Evolutionary conservation across 2,329 filamentous ascomycete genomes (phyloP), one percentile per base, ranked within the genome.

Genomic region (Diaporthe velutina): DNA sequence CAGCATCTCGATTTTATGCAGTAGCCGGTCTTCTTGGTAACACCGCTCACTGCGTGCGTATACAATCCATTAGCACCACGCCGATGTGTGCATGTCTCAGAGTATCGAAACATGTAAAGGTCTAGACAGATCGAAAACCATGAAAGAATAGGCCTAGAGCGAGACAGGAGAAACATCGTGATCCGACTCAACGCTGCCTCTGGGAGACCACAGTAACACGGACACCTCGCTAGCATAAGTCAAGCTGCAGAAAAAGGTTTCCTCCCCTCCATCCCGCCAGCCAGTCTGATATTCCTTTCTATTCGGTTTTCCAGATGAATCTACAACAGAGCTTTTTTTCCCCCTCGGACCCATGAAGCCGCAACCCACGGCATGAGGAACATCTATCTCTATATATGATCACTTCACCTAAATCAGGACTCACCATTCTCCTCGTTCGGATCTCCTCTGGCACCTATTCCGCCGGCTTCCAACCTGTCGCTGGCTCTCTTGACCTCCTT

Each of bases 401-500:
- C 1, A 4, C 0, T 19, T 9, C 6, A 4, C n/a, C 17, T 38
- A 8, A 17, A 1, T 70, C 64, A 75, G 42, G 57, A 40, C 2
- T 25, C 64, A n/a, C 40, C n/a, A 13, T 45, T 57, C 25, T 66
- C 68, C 12, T 57, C 58, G 2, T 50, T n/a, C 38, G 30, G 15
- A 38, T 35, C 75, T 30, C 28, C 48, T 4, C 67, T 48, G 17
- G 40, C 30, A 6, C 75, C 75, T 17, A 75, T 75, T 13, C 78
- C 79, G 8, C 78, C 84, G 9, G 84, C 82, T 79, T 95, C 93
- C 86, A 96, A 91, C 74, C 94, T 88, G 73, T 90, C 88, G 80
- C 95, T 92, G 0, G 94, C 94, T 79, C 90, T 92, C 73, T 88
- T 83, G 38, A 96, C 93, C 83, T 96, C 92, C 73, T 87, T 84